Conservation (phyloP, 108 stramenopile genomes). For the Conticribra guillardii region DNA sequence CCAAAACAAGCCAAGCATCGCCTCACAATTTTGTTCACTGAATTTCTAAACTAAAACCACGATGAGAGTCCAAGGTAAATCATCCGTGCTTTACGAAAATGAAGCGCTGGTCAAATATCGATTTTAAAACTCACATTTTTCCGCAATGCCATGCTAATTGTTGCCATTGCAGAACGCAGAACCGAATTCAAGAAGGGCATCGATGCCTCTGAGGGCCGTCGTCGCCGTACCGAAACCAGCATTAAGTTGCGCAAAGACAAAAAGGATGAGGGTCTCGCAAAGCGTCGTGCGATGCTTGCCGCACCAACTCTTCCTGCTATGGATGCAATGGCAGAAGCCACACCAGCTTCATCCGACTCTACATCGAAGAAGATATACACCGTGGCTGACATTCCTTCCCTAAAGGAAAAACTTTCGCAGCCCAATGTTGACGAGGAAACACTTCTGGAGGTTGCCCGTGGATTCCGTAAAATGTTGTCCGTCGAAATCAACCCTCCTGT, state of each 20-base stretch:
- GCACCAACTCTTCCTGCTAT: slow-evolving; percentile 1
- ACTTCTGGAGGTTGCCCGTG: slow-evolving; percentile 56
- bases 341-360: background rate
- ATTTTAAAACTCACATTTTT: no score
- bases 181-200: slow-evolving; percentile 47
- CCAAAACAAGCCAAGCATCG: no score
- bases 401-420: slow-evolving; percentile 34
- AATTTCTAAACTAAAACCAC: no score
- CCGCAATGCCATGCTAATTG: no score
- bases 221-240: slow-evolving; percentile 77
- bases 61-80: no score
- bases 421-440: slow-evolving; percentile 39
- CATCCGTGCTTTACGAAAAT: no score
- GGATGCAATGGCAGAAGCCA: slow-evolving; percentile 1
- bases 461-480: slow-evolving; percentile 85
- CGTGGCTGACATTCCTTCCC: slow-evolving; percentile 56
- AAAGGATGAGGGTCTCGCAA: slow-evolving; percentile 71
- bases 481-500: slow-evolving; percentile 88
- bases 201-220: slow-evolving; percentile 49
- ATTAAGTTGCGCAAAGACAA: slow-evolving; percentile 77
- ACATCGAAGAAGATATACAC: slow-evolving; percentile 31
- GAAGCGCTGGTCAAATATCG: no score
- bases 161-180: slow-evolving; percentile 45
- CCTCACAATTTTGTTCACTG: no score
- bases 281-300: slow-evolving; percentile 52